Conservation (phyloP, 2,329 filamentous ascomycete genomes). For the Raffaelea deltoideospora region DNA sequence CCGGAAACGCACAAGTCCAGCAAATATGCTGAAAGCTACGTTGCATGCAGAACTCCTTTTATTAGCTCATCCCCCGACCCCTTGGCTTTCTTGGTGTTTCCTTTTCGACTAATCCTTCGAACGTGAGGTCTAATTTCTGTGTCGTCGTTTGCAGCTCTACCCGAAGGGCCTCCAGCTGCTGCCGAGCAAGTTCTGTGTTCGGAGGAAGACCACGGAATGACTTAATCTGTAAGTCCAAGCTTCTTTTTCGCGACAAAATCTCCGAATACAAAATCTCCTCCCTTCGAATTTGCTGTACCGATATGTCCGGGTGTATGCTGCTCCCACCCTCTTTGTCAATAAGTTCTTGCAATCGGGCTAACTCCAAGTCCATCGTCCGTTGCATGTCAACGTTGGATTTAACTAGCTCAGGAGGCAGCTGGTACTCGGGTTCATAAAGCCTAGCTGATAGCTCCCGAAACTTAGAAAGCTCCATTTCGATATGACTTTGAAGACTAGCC, state of each 20-base stretch:
- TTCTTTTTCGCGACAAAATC: slow-evolving; percentile 41
- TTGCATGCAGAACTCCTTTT: too few species aligned
- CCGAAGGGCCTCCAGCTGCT: slow-evolving; percentile 54
- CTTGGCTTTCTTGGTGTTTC: slow-evolving; percentile 35
- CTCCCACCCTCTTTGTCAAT: slow-evolving; percentile 26
- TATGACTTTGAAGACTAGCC: slow-evolving; percentile 37
- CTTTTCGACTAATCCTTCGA: slow-evolving; percentile 55
- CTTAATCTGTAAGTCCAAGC: slow-evolving; percentile 45
- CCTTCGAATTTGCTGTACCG: slow-evolving; percentile 40
- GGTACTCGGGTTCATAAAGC: slow-evolving; percentile 31
- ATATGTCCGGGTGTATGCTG: slow-evolving; percentile 24
- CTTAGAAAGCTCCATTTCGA: slow-evolving; percentile 32
- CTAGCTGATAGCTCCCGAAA: slow-evolving; percentile 24
- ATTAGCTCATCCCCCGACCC: not conserved
- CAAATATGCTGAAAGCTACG: too few species aligned
- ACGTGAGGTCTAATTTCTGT: slow-evolving; percentile 53
- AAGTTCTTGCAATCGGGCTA: slow-evolving; percentile 55
- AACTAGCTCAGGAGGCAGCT: slow-evolving; percentile 41
- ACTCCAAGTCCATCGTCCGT: slow-evolving; percentile 52
- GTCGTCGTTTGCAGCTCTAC: slow-evolving; percentile 46
- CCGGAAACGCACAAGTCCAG: too few species aligned
- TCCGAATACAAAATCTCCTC: slow-evolving; percentile 44
- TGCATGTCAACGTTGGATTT: slow-evolving; percentile 62
- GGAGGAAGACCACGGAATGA: slow-evolving; percentile 59
- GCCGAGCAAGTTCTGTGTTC: slow-evolving; percentile 51